phyloP scores from a whole-genome alignment of 2,329 filamentous ascomycete species.

The Botrytis byssoidea region DNA sequence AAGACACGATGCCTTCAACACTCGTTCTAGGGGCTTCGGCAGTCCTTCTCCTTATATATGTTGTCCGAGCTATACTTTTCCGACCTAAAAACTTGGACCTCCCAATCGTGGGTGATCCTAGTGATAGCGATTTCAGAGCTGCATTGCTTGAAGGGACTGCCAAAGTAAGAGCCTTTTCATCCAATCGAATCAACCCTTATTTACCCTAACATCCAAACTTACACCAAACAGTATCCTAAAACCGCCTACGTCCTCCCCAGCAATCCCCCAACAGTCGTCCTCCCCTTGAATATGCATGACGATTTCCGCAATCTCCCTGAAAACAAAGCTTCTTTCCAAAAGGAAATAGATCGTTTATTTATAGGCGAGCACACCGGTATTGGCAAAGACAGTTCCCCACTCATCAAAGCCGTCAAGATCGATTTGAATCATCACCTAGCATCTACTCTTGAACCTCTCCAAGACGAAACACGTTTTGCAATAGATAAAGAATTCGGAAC shows the following conservation, averaged over 20 bases:
- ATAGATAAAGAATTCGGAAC: slow-evolving; percentile 31
- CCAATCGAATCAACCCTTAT: too few relatives aligned
- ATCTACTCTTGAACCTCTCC: slow-evolving; percentile 26
- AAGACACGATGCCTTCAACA: not conserved
- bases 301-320: slow-evolving; percentile 3
- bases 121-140: not conserved
- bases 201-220: not conserved
- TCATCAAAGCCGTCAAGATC: slow-evolving; percentile 27
- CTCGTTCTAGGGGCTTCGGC: not conserved
- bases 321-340: not conserved
- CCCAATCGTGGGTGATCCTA: not conserved
- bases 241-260: not conserved
- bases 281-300: not conserved
- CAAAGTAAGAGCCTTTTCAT: not conserved
- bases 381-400: not conserved
- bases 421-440: slow-evolving; percentile 33
- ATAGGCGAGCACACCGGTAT: not conserved
- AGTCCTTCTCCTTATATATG: not conserved
- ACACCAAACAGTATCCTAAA: not conserved
- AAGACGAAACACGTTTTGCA: slow-evolving; percentile 33
- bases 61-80: not conserved
- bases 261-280: not conserved
- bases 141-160: not conserved
- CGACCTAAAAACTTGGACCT: not conserved
- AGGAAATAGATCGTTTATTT: not conserved